phyloP scores from a whole-genome alignment of 805 yeast genomes.

The Clavispora fructus region DNA sequence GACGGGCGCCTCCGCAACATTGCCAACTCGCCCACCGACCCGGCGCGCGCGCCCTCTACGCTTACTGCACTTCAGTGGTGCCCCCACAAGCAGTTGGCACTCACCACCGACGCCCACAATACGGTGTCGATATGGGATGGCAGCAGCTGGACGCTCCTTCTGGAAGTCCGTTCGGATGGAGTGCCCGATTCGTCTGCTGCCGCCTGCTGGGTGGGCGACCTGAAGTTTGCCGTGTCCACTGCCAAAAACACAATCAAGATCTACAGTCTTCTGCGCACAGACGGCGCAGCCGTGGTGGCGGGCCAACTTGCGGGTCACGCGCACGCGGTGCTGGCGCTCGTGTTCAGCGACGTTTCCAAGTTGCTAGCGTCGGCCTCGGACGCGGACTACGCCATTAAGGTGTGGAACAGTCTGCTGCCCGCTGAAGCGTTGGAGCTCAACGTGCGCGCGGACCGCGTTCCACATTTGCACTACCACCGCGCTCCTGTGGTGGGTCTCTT shows the following conservation, averaged over 20 bases:
- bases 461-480: conserved; percentile 34
- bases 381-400: conserved; percentile 56
- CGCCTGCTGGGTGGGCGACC: conserved; percentile 68
- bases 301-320: conserved; percentile 55
- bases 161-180: conserved; percentile 18
- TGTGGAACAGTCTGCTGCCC: conserved; percentile 68
- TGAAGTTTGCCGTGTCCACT: conserved; percentile 69
- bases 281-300: conserved; percentile 15
- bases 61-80: conserved; percentile 61
- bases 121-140: conserved; percentile 62
- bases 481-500: conserved; percentile 50
- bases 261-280: conserved; percentile 31
- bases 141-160: conserved; percentile 29
- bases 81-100: conserved; percentile 44
- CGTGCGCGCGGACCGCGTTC: conserved; percentile 7
- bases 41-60: conserved; percentile 23
- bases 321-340: conserved; percentile 49
- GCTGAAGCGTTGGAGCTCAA: conserved; percentile 41
- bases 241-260: conserved; percentile 49
- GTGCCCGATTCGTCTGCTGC: conserved; percentile 29
- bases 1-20: conserved; percentile 60
- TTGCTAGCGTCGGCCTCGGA: conserved; percentile 72
- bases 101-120: conserved; percentile 50
- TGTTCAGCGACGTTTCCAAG: conserved; percentile 47
- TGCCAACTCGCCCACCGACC: conserved; percentile 20